These are phyloP conservation scores for Phytophthora cryptogea DNA, from an alignment of 352 stramenopile genomes.

Conservation along the genomic window DNA sequence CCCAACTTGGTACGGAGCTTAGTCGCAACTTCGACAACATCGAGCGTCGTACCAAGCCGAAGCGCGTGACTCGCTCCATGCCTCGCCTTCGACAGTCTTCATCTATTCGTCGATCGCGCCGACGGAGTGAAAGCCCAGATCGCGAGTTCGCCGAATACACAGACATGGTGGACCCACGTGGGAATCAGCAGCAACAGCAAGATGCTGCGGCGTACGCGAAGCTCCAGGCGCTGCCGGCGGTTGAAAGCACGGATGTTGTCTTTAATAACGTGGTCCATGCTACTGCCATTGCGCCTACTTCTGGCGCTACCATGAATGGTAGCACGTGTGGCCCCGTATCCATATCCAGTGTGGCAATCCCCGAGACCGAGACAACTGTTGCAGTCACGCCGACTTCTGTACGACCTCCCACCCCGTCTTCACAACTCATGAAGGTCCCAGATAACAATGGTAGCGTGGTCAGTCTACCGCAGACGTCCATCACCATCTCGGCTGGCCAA, in stretches of 20 bases:
- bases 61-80: slow-evolving; percentile 46
- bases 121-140: slow-evolving; percentile 56
- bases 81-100: slow-evolving; percentile 35
- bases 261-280: slow-evolving; percentile 9
- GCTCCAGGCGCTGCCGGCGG: slow-evolving; percentile 6
- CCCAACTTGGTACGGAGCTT: slow-evolving; percentile 20
- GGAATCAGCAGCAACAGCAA: slow-evolving; percentile 30
- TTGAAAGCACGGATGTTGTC: slow-evolving; percentile 21
- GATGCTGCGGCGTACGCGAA: slow-evolving; percentile 21
- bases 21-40: slow-evolving; percentile 30
- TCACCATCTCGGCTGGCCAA: slow-evolving; percentile 73
- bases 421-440: slow-evolving; percentile 18
- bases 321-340: slow-evolving; percentile 4
- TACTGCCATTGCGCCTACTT: slow-evolving; percentile 1
- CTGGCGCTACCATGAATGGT: slow-evolving; percentile 1
- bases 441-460: slow-evolving; percentile 20
- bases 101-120: slow-evolving; percentile 29
- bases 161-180: slow-evolving; percentile 21
- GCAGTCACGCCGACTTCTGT: slow-evolving; percentile 9
- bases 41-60: slow-evolving; percentile 32
- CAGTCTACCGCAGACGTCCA: slow-evolving; percentile 49
- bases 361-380: slow-evolving; percentile 17
- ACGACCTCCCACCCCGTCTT: slow-evolving; percentile 13
- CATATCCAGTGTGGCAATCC: slow-evolving; percentile 9
- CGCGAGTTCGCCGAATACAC: slow-evolving; percentile 28